A percentile compares a stretch with the other conserved stretches of the same genome.
Evolutionary conservation across 2,329 filamentous ascomycete species (phyloP).

Genomic region (Pseudonectria buxi): DNA sequence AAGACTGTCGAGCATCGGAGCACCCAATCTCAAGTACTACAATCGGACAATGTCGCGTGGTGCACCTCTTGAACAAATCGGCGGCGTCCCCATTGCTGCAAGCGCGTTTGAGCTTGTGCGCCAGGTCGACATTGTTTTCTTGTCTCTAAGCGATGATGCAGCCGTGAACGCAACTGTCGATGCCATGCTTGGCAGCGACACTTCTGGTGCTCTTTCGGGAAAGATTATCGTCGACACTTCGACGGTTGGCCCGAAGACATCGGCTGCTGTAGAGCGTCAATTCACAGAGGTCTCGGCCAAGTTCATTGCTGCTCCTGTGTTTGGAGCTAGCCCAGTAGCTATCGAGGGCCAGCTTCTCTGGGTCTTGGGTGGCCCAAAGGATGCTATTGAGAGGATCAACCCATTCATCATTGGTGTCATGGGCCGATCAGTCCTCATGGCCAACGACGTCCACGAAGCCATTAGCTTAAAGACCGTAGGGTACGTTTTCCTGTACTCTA

Average conservation of each 20-base stretch:
- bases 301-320: conserved; percentile 42
- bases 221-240: conserved; percentile 44
- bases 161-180: conserved; percentile 30
- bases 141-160: conserved; percentile 37
- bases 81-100: conserved; percentile 17
- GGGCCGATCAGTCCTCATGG: conserved; percentile 35
- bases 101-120: conserved; percentile 22
- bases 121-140: conserved; percentile 29
- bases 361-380: conserved; percentile 34
- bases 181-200: conserved; percentile 18
- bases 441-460: conserved; percentile 35
- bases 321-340: conserved; percentile 44
- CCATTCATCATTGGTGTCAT: conserved; percentile 37
- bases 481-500: conserved; percentile 14
- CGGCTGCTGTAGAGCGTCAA: conserved; percentile 20
- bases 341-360: conserved; percentile 39
- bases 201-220: conserved; percentile 11
- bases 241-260: conserved; percentile 41
- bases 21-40: conserved; percentile 30
- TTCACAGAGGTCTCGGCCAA: conserved; percentile 24
- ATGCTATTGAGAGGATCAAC: conserved; percentile 27
- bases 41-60: conserved; percentile 44
- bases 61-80: conserved; percentile 20
- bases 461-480: conserved; percentile 42
- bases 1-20: conserved; percentile 22